Evolutionary conservation across 805 yeast genomes (phyloP), one percentile per base, ranked within the genome.

Genomic region (Cyberlindnera xishuangbannaensis): DNA sequence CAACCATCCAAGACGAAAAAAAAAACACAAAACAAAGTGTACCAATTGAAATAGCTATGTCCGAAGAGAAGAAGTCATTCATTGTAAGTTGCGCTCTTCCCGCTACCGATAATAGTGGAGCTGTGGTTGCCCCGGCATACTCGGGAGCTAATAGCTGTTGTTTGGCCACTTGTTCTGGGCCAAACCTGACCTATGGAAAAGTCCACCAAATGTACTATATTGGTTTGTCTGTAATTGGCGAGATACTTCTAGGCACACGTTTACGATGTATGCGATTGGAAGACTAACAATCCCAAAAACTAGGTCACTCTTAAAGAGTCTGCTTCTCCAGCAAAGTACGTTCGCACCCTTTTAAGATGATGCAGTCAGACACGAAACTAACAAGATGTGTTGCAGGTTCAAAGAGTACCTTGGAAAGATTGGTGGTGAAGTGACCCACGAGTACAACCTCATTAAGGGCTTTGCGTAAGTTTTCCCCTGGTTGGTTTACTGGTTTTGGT

Each of bases 391-490:
- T n/a, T n/a, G n/a, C 48, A 66, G 69, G 32, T 50, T 78, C 59
- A 76, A 79, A 50, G 59, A 65, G 33, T 62, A 66, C 36, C 55
- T 78, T 39, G 29, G 51, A 19, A 65, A 69, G 22, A 48, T 74
- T 33, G 85, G 85, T 25, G 86, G 84, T 33, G 65, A 63, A 33
- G 67, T 80, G 51, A 69, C 71, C 31, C 74, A 70, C 41, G 83
- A 79, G 43, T 79, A 68, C 55, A 58, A 67, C 33, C 62, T 80
- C 53, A 77, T 80, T 61, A 80, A 79, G 59, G 87, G 85, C 1
- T 78, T 73, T 48, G 62, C 73, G 46, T 42, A 28, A 20, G 46
- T 42, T 5, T n/a, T n/a, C n/a, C n/a, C n/a, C n/a, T n/a, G n/a
- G n/a, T n/a, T n/a, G n/a, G n/a, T n/a, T n/a, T n/a, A n/a, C n/a